A percentile compares a stretch with the other conserved stretches of the same genome.
These are phyloP conservation scores for Dactylella cylindrospora DNA, from an alignment of 2,329 filamentous ascomycete species.

Conservation along the genomic window DNA sequence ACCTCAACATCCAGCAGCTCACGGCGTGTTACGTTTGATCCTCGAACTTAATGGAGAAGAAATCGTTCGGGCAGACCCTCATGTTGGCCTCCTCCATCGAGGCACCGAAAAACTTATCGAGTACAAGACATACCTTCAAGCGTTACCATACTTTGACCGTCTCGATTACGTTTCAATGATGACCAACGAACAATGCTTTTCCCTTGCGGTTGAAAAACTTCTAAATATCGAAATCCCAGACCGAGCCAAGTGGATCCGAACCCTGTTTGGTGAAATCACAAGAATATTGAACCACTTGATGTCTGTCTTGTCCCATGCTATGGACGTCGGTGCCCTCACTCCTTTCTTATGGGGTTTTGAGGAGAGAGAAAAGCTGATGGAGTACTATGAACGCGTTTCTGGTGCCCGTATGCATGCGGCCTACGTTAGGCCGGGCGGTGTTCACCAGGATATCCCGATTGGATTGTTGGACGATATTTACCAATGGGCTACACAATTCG, in stretches of 20 bases:
- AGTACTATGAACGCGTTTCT: slow-evolving; percentile 99
- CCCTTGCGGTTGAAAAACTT: slow-evolving; percentile 94
- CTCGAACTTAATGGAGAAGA: slow-evolving; percentile 97
- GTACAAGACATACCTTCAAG: slow-evolving; percentile 99
- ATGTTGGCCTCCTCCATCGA: slow-evolving; percentile 92
- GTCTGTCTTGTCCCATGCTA: slow-evolving; percentile 73
- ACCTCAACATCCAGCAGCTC: slow-evolving; percentile 95
- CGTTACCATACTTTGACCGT: slow-evolving; percentile 96
- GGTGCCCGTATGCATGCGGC: slow-evolving; percentile 95
- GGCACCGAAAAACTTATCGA: slow-evolving; percentile 99
- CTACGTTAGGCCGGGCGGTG: slow-evolving; percentile 93
- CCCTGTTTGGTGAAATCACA: slow-evolving; percentile 92
- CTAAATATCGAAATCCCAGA: slow-evolving; percentile 95
- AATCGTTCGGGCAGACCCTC: slow-evolving; percentile 92
- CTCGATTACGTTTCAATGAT: slow-evolving; percentile 99
- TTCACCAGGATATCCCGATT: slow-evolving; percentile 89
- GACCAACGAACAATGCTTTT: slow-evolving; percentile 99
- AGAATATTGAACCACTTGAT: slow-evolving; percentile 95
- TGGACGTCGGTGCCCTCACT: slow-evolving; percentile 87
- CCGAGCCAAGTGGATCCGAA: slow-evolving; percentile 94
- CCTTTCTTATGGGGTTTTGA: slow-evolving; percentile 99
- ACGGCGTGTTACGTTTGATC: slow-evolving; percentile 96
- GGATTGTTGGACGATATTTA: slow-evolving; percentile 98
- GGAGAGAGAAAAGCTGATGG: slow-evolving; percentile 99
- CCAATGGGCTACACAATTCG: slow-evolving; percentile 98